Percentiles rank a stretch among this genome's conserved stretches.
phyloP scores from a whole-genome alignment of 2,329 filamentous ascomycete genomes.

The Amphichorda felina region DNA sequence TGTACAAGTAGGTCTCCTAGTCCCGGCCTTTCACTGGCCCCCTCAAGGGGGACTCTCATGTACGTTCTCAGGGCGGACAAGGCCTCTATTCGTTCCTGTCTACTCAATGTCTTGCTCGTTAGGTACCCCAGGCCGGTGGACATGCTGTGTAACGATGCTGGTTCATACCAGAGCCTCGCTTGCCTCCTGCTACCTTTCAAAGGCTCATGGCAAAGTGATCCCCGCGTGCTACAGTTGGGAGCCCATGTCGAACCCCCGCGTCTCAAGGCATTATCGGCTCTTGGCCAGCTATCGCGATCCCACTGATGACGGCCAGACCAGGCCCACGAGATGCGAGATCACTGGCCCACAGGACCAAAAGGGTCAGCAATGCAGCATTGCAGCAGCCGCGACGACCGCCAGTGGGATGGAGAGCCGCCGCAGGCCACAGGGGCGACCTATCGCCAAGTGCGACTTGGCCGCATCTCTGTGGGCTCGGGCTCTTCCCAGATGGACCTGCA shows the following conservation, averaged over 20 bases:
- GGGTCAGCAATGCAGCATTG: background rate
- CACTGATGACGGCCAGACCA: background rate
- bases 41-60: no score
- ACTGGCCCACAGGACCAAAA: constrained; percentile 1
- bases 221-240: no score
- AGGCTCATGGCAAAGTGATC: no score
- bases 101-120: no score
- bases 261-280: background rate
- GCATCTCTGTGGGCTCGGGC: constrained; percentile 3
- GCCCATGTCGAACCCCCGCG: background rate
- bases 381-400: constrained; percentile 3
- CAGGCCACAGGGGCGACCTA: constrained; percentile 2
- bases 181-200: no score
- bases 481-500: constrained; percentile 5
- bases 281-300: background rate
- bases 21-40: no score
- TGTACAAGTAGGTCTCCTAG: background rate
- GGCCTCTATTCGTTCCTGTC: no score
- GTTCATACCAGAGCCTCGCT: no score
- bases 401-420: background rate
- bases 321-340: constrained; percentile 1
- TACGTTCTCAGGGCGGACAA: no score
- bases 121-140: no score
- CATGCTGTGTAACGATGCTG: no score
- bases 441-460: constrained; percentile 7